Base-by-base conservation (phyloP, 257 asterid genomes). In the Solanum gandarillasii region DNA sequence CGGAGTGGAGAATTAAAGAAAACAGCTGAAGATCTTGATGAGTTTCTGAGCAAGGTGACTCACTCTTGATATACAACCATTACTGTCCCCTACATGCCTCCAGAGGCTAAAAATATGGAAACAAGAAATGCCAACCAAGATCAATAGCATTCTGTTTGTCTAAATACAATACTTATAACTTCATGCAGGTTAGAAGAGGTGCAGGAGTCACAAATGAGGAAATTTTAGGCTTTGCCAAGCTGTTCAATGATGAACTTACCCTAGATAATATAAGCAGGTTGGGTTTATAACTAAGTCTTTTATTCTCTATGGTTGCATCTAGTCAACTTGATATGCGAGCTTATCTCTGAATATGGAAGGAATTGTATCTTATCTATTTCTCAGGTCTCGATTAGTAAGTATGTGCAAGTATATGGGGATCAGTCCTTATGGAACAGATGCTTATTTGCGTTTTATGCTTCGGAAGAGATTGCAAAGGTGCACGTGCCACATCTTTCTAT, bases 321-420 rank as follows among this genome's bases (percentile, higher is more conserved):
- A 84, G 81, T 74, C 58, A n/a, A 85, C 41, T 82, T 39, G 21
- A 21, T 83, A 27, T 34, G 20, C 8, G 18, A 46, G 12, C 7
- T 79, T n/a, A 67, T 39, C 71, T 41, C 43, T 74, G 74, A 31
- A 76, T 79, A 68, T 34, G 34, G 76, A 81, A 18, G 81, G 35
- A n/a, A 68, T 73, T 25, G 60, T 46, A 39, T 74, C 83, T 75
- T 89, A 78, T 86, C 81, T 70, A 35, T 31, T 88, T 86, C 70
- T 81, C 95, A 96, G 99, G 93, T 95, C 99, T 71, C 98, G 99
- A 76, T 90, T 96, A 81, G 97, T 95, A 88, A 96, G 88, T 85
- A 96, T 96, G 99, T 96, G 99, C 98, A 96, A 96, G 92, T 96
- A 96, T 87, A 96, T 96, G 99, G 99, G 99, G 48, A 93, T 96